Conservation (phyloP, 352 stramenopile species). For the Pythium dissimile region DNA sequence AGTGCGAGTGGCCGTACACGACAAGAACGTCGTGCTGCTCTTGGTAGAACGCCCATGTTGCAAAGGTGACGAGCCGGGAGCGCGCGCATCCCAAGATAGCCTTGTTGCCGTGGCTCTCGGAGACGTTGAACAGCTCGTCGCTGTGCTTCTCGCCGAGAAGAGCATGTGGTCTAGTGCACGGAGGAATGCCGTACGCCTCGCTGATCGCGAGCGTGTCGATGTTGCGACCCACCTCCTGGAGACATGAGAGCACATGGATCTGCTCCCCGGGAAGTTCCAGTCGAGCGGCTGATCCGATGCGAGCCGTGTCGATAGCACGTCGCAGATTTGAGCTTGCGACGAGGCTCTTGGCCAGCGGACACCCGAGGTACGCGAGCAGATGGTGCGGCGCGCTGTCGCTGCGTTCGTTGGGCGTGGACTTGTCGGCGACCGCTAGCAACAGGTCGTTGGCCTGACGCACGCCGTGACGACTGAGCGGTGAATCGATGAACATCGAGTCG, state of each 20-base stretch:
- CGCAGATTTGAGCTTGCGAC: constrained; percentile 75
- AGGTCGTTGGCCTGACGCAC: constrained; percentile 56
- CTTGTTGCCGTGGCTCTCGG: constrained; percentile 84
- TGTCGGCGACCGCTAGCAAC: constrained; percentile 36
- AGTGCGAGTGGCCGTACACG: constrained; percentile 84
- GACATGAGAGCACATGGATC: constrained; percentile 77
- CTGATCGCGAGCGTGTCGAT: constrained; percentile 81
- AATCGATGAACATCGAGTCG: constrained; percentile 85
- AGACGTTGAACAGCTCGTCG: constrained; percentile 71
- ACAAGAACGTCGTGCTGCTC: constrained; percentile 55
- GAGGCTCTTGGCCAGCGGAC: constrained; percentile 44
- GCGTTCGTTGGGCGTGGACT: constrained; percentile 17
- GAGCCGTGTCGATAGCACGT: constrained; percentile 74
- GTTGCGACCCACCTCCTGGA: constrained; percentile 86
- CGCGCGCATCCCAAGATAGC: constrained; percentile 51
- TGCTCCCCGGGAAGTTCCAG: constrained; percentile 48
- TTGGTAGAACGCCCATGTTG: constrained; percentile 59
- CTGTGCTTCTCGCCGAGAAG: constrained; percentile 39
- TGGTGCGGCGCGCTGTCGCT: constrained; percentile 11
- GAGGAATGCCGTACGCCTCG: constrained; percentile 35
- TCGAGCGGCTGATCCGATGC: constrained; percentile 62
- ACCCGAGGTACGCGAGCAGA: constrained; percentile 47
- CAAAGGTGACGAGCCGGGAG: constrained; percentile 59
- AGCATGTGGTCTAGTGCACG: constrained; percentile 27
- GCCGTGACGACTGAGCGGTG: constrained; percentile 64